phyloP scores from a whole-genome alignment of 768 basidiomycete genomes.

The Trametes cingulata region DNA sequence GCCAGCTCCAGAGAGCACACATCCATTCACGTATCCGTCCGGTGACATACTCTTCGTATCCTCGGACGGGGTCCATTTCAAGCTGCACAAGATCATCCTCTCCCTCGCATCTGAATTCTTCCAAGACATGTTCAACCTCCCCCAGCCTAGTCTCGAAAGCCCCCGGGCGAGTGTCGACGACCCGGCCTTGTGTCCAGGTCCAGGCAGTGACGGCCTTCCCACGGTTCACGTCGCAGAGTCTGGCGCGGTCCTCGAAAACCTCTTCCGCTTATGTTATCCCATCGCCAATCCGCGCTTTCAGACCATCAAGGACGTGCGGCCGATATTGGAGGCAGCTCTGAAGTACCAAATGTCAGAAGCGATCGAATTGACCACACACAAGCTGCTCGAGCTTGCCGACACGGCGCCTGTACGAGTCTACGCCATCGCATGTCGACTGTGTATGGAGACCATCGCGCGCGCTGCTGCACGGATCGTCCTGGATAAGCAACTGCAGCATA shows the following conservation, averaged over 20 bases:
- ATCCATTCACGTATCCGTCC: background rate
- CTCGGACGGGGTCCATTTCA: slow-evolving; percentile 1
- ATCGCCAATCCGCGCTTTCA: slow-evolving; percentile 27
- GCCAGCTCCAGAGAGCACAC: no score
- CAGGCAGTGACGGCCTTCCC: background rate
- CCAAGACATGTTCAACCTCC: slow-evolving; percentile 33
- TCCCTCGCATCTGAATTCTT: slow-evolving; percentile 38
- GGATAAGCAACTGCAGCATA: background rate
- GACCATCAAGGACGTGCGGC: background rate
- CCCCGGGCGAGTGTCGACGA: no score
- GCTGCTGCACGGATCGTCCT: slow-evolving; percentile 7
- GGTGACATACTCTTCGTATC: background rate
- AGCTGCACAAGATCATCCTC: slow-evolving; percentile 35
- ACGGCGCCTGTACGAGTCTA: slow-evolving; percentile 33
- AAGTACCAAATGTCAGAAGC: slow-evolving; percentile 31
- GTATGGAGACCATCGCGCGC: slow-evolving; percentile 34
- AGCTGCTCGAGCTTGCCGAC: slow-evolving; percentile 26
- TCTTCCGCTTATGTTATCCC: slow-evolving; percentile 36
- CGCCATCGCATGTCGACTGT: slow-evolving; percentile 36
- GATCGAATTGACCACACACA: background rate
- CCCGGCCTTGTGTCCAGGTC: no score
- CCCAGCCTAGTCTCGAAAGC: slow-evolving; percentile 25
- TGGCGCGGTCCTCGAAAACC: background rate
- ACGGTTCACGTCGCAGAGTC: background rate
- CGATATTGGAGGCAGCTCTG: slow-evolving; percentile 27